Percentiles rank a stretch among this genome's conserved stretches.
These are phyloP conservation scores for Mimosa bimucronata DNA, from an alignment of 306 rosid genomes.

Conservation along the genomic window DNA sequence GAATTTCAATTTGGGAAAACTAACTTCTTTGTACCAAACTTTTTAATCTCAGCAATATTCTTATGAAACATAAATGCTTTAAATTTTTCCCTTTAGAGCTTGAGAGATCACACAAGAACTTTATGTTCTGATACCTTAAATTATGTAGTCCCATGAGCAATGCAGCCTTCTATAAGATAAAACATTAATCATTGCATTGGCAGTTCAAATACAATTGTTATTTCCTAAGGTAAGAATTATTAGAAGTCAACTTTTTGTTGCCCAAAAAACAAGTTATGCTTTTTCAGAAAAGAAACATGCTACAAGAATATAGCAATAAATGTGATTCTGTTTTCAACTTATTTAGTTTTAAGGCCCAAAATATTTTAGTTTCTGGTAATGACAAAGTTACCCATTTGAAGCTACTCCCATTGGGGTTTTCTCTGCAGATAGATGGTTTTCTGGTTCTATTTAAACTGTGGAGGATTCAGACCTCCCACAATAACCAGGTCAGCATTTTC, in stretches of 20 bases:
- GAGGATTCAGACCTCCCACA: neutral
- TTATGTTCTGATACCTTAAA: neutral
- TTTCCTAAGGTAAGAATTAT: neutral
- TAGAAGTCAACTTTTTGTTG: neutral
- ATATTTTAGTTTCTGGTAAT: neutral
- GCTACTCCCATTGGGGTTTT: neutral
- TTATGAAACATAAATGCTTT: constrained; percentile 3
- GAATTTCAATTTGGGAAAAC: constrained; percentile 16
- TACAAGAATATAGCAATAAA: neutral
- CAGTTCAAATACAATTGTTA: neutral
- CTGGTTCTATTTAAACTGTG: neutral
- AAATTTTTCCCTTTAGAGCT: neutral
- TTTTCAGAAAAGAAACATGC: neutral
- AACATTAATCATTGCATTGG: neutral
- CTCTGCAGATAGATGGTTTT: neutral
- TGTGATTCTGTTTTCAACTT: neutral
- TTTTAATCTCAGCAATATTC: constrained; percentile 16
- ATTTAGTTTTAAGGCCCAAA: neutral
- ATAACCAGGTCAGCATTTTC: neutral
- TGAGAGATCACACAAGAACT: neutral
- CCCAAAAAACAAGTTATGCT: neutral
- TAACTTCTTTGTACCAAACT: neutral
- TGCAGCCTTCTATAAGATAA: neutral
- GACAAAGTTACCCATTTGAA: neutral
- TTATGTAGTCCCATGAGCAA: neutral